A percentile compares a stretch with the other conserved stretches of the same genome.
phyloP scores from a whole-genome alignment of 371 early-diverging fungal genomes.

The Zancudomyces culisetae region DNA sequence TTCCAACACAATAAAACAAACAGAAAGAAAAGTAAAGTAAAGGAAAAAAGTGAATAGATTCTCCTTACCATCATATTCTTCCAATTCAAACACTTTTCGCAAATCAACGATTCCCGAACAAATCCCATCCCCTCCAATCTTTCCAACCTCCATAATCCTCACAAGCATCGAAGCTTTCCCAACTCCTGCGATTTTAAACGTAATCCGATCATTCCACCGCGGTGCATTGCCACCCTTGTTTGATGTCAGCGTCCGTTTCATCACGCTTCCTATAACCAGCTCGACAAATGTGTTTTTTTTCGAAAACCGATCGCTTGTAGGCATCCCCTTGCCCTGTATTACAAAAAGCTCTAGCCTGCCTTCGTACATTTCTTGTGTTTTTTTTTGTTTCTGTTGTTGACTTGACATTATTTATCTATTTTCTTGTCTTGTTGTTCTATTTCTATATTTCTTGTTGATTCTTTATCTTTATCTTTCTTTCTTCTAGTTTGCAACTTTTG shows the following conservation, averaged over 20 bases:
- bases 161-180: constrained; percentile 18
- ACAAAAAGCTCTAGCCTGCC: constrained; percentile 20
- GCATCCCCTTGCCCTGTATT: constrained; percentile 26
- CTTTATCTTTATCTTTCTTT: too few relatives aligned
- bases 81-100: constrained; percentile 32
- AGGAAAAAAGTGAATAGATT: constrained; percentile 8
- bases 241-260: constrained; percentile 24
- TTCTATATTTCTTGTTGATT: too few relatives aligned
- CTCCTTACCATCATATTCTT: constrained; percentile 48
- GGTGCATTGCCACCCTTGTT: constrained; percentile 28
- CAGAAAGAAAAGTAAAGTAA: not conserved
- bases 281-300: constrained; percentile 28
- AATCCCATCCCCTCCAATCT: constrained; percentile 33
- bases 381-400: not conserved
- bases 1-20: not conserved
- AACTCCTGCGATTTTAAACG: constrained; percentile 11
- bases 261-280: constrained; percentile 24
- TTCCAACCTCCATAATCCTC: constrained; percentile 10
- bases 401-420: too few relatives aligned
- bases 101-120: constrained; percentile 42
- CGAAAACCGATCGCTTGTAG: constrained; percentile 26
- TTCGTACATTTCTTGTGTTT: constrained; percentile 7
- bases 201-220: constrained; percentile 27
- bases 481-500: too few relatives aligned
- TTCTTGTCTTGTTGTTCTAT: too few relatives aligned